These are phyloP conservation scores for Metarhizium anisopliae DNA, from an alignment of 2,329 filamentous ascomycete species.

Conservation along the genomic window DNA sequence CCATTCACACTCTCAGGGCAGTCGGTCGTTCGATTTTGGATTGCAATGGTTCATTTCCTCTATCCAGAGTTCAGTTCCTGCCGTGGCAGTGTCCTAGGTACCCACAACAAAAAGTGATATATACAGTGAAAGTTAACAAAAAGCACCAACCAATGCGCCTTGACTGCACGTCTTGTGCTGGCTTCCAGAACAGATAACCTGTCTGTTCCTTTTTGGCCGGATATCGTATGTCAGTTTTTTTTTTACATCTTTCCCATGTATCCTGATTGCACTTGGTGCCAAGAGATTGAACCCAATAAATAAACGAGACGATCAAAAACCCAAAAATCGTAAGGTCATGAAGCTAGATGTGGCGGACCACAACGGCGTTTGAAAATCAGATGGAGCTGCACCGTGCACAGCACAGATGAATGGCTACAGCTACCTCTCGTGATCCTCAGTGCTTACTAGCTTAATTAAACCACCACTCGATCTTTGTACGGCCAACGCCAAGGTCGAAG, in stretches of 20 bases:
- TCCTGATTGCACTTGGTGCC: background rate
- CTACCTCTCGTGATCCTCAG: background rate
- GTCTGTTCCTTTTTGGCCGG: background rate
- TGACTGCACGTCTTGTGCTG: background rate
- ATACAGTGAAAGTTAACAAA: slow-evolving; percentile 3
- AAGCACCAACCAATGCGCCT: background rate
- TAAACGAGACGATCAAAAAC: background rate
- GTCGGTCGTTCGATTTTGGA: too few species aligned
- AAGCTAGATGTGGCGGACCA: background rate
- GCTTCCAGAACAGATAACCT: background rate
- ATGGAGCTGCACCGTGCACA: slow-evolving; percentile 6
- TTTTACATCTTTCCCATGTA: background rate
- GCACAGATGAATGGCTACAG: slow-evolving; percentile 3
- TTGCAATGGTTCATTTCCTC: too few species aligned
- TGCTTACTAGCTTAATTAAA: slow-evolving; percentile 27
- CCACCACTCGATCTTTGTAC: slow-evolving; percentile 33
- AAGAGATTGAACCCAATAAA: background rate
- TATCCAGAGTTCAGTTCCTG: background rate
- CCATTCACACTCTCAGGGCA: too few species aligned
- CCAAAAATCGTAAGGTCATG: slow-evolving; percentile 4
- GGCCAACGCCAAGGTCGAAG: slow-evolving; percentile 36
- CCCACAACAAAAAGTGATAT: background rate
- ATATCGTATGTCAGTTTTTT: background rate
- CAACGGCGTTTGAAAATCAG: background rate
- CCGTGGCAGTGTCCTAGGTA: background rate